Evolutionary conservation across 306 rosid species (phyloP).

Genomic region (Sicyos baderoa): DNA sequence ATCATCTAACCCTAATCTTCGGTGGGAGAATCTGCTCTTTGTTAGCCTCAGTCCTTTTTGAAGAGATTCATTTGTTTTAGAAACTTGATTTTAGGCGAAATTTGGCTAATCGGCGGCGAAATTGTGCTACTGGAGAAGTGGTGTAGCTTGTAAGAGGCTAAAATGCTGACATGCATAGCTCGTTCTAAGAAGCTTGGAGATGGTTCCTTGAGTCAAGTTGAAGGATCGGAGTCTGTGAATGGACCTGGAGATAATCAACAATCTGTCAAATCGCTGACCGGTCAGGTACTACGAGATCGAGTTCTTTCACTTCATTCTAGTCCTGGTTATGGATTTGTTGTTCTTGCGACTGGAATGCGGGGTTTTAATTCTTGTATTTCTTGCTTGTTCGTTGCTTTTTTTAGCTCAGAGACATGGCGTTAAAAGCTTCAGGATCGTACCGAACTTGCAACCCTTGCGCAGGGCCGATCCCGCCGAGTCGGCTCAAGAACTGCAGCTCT

Average conservation of each 20-base stretch:
- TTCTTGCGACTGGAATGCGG: background rate
- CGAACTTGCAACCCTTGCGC: conserved; percentile 74
- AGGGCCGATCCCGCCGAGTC: conserved; percentile 38
- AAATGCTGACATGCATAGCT: conserved; percentile 87
- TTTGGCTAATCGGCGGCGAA: conserved; percentile 15
- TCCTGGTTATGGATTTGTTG: background rate
- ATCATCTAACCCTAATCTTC: background rate
- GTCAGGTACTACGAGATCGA: conserved; percentile 44
- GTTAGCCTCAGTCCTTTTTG: background rate
- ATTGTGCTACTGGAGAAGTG: background rate
- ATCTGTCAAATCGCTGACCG: conserved; percentile 65
- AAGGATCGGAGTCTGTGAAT: conserved; percentile 47
- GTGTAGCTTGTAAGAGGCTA: conserved; percentile 18
- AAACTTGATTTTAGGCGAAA: background rate
- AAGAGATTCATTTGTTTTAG: background rate
- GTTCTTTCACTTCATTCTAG: background rate
- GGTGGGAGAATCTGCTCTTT: background rate
- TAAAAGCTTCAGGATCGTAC: conserved; percentile 87
- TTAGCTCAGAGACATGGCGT: conserved; percentile 83
- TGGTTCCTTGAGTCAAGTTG: conserved; percentile 51
- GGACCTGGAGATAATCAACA: conserved; percentile 36
- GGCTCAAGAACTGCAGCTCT: conserved; percentile 26
- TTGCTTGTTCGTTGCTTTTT: background rate
- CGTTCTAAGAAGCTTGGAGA: conserved; percentile 77
- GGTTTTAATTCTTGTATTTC: background rate